Percentiles rank a stretch among this genome's conserved stretches.
Evolutionary conservation across 2,329 filamentous ascomycete species (phyloP).

Genomic region (Colletotrichum sp.): DNA sequence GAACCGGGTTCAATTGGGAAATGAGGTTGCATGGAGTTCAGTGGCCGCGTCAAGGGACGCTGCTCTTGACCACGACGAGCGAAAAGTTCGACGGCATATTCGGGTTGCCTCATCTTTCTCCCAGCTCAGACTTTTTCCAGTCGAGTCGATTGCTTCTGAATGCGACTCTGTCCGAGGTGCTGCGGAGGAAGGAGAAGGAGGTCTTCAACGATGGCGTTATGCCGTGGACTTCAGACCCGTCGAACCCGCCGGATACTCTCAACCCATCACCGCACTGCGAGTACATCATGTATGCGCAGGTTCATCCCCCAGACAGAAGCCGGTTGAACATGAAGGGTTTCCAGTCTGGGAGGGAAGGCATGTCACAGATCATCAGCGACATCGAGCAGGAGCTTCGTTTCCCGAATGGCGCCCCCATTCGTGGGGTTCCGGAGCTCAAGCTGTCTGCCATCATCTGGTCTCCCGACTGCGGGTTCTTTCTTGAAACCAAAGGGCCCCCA

Average conservation of each 20-base stretch:
- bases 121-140: constrained; percentile 60
- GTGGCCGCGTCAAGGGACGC: constrained; percentile 79
- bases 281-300: constrained; percentile 84
- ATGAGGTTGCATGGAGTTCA: constrained; percentile 84
- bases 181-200: constrained; percentile 67
- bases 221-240: constrained; percentile 78
- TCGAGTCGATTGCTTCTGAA: constrained; percentile 72
- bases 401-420: constrained; percentile 63
- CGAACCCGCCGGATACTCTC: constrained; percentile 62
- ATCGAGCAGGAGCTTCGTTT: constrained; percentile 68
- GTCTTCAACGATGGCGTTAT: constrained; percentile 63
- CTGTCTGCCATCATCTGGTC: constrained; percentile 71
- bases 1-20: constrained; percentile 77
- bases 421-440: constrained; percentile 58
- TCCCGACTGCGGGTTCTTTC: constrained; percentile 70
- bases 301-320: constrained; percentile 59
- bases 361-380: constrained; percentile 49
- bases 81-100: constrained; percentile 95
- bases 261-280: constrained; percentile 81
- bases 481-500: constrained; percentile 69
- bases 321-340: constrained; percentile 35
- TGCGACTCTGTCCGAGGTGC: constrained; percentile 69
- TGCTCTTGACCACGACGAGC: constrained; percentile 87
- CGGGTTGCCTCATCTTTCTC: constrained; percentile 81
- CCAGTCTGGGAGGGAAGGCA: constrained; percentile 34